Conservation (phyloP, 208 protist species). For the Histomonas meleagridis region DNA sequence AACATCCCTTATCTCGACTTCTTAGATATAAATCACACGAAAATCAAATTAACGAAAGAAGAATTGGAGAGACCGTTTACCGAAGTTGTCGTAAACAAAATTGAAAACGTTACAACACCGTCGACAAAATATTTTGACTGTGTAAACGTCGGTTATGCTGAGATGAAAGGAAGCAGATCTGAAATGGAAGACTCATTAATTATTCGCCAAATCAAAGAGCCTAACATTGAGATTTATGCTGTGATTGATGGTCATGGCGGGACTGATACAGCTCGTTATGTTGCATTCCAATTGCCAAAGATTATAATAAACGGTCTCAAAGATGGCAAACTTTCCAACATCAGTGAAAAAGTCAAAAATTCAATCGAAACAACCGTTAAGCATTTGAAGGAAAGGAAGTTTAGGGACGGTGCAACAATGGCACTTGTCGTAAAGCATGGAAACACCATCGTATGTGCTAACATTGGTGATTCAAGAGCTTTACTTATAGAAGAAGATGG, state of each 20-base stretch:
- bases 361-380: too few relatives aligned
- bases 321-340: not conserved
- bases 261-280: not conserved
- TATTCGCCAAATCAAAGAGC: not conserved
- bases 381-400: not conserved
- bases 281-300: not conserved
- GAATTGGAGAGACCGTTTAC: not conserved
- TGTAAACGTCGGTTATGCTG: not conserved
- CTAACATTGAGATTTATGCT: not conserved
- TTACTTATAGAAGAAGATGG: not conserved
- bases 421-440: not conserved
- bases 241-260: conserved; percentile 8
- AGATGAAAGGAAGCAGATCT: not conserved
- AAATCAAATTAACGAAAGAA: not conserved
- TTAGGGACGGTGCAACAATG: not conserved
- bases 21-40: not conserved
- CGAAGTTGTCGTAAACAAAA: not conserved
- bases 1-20: not conserved
- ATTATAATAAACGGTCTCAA: not conserved
- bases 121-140: not conserved
- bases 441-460: not conserved
- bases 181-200: not conserved
- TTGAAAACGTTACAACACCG: not conserved
- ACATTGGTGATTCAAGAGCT: not conserved
- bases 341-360: too few relatives aligned